These are phyloP conservation scores for Saprolegnia diclina DNA, from an alignment of 352 stramenopile species.

Conservation along the genomic window DNA sequence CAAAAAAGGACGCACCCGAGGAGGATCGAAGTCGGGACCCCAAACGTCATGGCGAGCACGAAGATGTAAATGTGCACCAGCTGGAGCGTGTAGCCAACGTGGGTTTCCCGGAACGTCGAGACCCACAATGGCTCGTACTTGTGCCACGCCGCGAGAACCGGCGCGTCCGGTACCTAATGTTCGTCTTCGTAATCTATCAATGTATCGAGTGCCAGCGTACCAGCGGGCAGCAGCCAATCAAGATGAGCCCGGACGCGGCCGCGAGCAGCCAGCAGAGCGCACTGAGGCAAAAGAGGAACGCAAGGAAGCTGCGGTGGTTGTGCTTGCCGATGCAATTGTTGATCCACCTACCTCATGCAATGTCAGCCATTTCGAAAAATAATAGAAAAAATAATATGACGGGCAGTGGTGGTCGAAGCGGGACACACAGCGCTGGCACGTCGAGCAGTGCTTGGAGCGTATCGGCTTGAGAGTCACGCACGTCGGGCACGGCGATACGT, in stretches of 20 bases:
- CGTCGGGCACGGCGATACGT: slow-evolving; percentile 63
- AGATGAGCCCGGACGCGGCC: slow-evolving; percentile 42
- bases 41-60: slow-evolving; percentile 57
- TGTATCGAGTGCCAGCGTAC: slow-evolving; percentile 16
- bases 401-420: slow-evolving; percentile 83
- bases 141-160: background rate
- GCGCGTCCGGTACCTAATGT: slow-evolving; percentile 10
- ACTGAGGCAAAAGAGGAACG: slow-evolving; percentile 51
- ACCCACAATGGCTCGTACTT: background rate
- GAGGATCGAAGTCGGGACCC: slow-evolving; percentile 54
- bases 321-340: slow-evolving; percentile 76
- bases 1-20: slow-evolving; percentile 31
- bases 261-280: slow-evolving; percentile 48
- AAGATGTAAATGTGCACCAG: slow-evolving; percentile 49
- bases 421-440: slow-evolving; percentile 68
- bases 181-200: background rate
- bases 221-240: slow-evolving; percentile 41
- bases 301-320: slow-evolving; percentile 70
- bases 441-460: slow-evolving; percentile 76
- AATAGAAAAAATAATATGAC: too few relatives aligned
- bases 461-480: slow-evolving; percentile 70
- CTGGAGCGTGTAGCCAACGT: slow-evolving; percentile 32
- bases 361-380: background rate
- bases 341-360: slow-evolving; percentile 44
- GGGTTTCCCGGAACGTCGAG: background rate